phyloP scores from a whole-genome alignment of 306 rosid genomes.

The Vachellia collinsii region DNA sequence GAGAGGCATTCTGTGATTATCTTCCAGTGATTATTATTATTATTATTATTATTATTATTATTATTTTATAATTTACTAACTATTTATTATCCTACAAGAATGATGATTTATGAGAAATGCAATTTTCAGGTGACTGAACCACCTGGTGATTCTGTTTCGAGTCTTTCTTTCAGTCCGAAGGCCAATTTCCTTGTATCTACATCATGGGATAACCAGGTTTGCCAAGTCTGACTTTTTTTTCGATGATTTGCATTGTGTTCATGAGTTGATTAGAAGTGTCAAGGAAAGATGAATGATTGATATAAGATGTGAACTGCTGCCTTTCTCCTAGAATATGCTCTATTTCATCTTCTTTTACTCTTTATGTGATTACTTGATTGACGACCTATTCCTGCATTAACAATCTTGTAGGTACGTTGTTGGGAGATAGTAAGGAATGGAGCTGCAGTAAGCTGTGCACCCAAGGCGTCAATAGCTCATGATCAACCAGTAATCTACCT shows the following conservation, averaged over 20 bases:
- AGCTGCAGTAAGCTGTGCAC: conserved; percentile 47
- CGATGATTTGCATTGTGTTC: background rate
- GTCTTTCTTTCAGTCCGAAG: conserved; percentile 69
- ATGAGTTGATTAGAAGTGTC: background rate
- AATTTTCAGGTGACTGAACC: conserved; percentile 63
- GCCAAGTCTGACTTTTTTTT: background rate
- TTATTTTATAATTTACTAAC: background rate
- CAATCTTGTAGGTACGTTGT: conserved; percentile 56
- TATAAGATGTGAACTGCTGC: background rate
- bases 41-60: too few relatives aligned
- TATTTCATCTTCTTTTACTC: background rate
- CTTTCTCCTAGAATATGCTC: background rate
- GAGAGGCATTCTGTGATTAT: background rate
- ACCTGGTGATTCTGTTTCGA: conserved; percentile 65
- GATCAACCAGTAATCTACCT: conserved; percentile 60
- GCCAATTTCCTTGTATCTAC: conserved; percentile 64
- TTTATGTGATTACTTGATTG: conserved; percentile 18
- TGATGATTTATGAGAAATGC: background rate
- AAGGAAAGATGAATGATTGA: background rate
- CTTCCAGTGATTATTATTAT: background rate
- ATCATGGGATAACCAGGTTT: conserved; percentile 80
- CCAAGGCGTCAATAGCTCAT: conserved; percentile 65
- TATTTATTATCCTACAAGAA: background rate
- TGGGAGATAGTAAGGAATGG: conserved; percentile 67
- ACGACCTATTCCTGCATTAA: background rate